These are phyloP conservation scores for Aphanoascus verrucosus DNA, from an alignment of 2,329 filamentous ascomycete genomes.

Conservation along the genomic window DNA sequence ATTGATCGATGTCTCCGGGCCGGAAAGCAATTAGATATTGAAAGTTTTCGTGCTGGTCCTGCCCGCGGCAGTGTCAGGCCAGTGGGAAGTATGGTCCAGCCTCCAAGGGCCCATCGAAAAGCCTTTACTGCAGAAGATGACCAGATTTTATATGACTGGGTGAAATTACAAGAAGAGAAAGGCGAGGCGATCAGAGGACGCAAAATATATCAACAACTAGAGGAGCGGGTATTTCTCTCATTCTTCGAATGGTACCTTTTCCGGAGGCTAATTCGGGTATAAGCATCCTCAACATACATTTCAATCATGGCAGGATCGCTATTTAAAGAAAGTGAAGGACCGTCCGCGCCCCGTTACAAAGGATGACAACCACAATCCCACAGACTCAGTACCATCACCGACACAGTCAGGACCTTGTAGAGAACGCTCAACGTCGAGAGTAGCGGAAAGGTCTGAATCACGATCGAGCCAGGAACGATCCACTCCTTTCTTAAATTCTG, in stretches of 20 bases:
- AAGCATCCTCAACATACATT: constrained; percentile 38
- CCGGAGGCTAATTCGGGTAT: constrained; percentile 1
- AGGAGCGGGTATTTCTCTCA: constrained; percentile 25
- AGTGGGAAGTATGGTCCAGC: constrained; percentile 33
- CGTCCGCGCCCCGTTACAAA: constrained; percentile 27
- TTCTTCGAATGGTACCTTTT: neutral
- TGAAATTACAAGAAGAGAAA: constrained; percentile 28
- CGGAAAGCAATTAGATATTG: constrained; percentile 39
- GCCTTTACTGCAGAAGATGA: constrained; percentile 37
- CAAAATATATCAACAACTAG: constrained; percentile 38
- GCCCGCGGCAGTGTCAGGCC: constrained; percentile 35
- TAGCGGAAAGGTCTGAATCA: neutral
- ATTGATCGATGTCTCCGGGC: constrained; percentile 45
- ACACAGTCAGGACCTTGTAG: neutral
- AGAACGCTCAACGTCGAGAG: neutral
- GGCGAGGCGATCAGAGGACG: constrained; percentile 31
- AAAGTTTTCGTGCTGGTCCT: constrained; percentile 40
- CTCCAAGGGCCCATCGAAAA: constrained; percentile 25
- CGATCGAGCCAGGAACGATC: neutral
- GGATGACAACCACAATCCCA: neutral
- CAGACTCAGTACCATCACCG: neutral
- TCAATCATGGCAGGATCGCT: constrained; percentile 42
- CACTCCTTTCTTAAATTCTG: constrained; percentile 17
- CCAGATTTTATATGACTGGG: constrained; percentile 35
- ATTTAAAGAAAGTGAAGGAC: constrained; percentile 32